These are phyloP conservation scores for Microbotryomycetes sp. DNA, from an alignment of 1,284 basidiomycete species.

Conservation along the genomic window DNA sequence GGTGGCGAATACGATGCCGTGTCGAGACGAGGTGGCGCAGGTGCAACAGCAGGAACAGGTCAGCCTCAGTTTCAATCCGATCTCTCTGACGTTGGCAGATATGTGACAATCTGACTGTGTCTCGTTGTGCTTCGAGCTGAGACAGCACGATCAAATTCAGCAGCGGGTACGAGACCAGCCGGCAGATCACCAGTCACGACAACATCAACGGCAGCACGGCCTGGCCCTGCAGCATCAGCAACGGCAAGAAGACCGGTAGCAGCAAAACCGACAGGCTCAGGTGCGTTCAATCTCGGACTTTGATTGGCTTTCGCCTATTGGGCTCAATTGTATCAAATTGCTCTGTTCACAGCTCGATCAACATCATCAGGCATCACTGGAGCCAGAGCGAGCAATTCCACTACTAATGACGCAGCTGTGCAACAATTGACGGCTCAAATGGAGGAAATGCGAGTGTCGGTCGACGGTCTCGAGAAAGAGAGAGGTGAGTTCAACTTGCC, in stretches of 20 bases:
- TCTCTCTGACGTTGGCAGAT: no score
- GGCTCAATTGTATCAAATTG: neutral
- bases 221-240: neutral
- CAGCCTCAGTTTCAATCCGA: no score
- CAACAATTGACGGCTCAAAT: conserved; percentile 67
- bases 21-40: conserved; percentile 60
- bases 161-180: neutral
- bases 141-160: neutral
- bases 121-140: no score
- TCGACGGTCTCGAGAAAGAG: conserved; percentile 57
- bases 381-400: neutral
- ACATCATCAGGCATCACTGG: neutral
- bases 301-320: no score
- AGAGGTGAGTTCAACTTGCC: neutral
- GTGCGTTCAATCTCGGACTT: no score
- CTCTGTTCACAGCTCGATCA: neutral
- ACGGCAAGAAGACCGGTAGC: neutral
- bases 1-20: conserved; percentile 86
- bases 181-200: neutral
- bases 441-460: conserved; percentile 70
- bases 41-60: conserved; percentile 41
- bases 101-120: no score
- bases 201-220: neutral
- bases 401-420: conserved; percentile 43
- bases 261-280: neutral